Base-by-base conservation (phyloP, 208 protist genomes). In the Acanthamoeba lugdunensis region DNA sequence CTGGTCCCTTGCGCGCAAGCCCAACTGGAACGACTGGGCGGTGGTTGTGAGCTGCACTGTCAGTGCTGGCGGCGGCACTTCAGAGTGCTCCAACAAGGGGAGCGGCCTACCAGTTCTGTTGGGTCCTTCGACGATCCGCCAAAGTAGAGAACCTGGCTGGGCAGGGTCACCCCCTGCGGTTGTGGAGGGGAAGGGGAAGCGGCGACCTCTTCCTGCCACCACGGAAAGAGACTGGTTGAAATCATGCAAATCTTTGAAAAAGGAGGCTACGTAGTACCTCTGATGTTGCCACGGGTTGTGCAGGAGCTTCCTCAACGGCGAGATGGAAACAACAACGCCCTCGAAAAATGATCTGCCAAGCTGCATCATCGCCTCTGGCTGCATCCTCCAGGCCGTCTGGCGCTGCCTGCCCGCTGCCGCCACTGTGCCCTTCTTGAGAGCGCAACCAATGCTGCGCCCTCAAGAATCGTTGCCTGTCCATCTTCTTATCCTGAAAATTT, bases 241-340 rank as follows among this genome's bases (percentile, higher is more conserved):
- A 69, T 69, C 25, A 9, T 69, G 45, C 11, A 16, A 25, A 16
- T 4, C 21, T 16, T 63, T 63, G 56, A 63, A 63, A 4, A 63
- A 61, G 56, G 56, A 23, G 11, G 4, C 61, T 67, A 4, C 0
- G 18, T 9, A 2, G 23, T 67, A 79, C 28, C 33, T 48, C 33
- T 48, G 37, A 13, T 30, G n/a, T 45, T 28, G 28, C 33, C 5
- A 11, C 13, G 8, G 7, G 21, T 67, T 67, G 23, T 28, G 61
- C 8, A 30, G 61, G 61, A 30, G 23, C 61, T 45, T 79, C 30
- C 33, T 79, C 71, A 75, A 48, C 45, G 52, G 16, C 52, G 52
- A 79, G 71, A 23, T 79, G 71, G 28, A 79, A 28, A 48, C 71
- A 79, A 28, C 71, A 79, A 28, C 71, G 30, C 1, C 71, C 71